phyloP scores from a whole-genome alignment of 352 stramenopile genomes.

The Plasmopara halstedii region DNA sequence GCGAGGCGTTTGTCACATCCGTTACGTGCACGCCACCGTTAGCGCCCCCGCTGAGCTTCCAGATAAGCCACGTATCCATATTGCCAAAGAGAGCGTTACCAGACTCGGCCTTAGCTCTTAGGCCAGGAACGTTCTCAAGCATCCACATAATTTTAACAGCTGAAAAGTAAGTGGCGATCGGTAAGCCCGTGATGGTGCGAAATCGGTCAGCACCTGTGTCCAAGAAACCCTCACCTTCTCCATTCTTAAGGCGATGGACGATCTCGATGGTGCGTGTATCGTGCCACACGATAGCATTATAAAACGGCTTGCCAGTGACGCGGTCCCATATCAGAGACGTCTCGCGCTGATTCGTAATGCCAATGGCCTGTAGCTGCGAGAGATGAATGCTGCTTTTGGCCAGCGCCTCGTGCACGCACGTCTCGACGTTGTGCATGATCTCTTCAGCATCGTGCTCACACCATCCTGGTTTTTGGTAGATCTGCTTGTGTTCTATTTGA shows the following conservation, averaged over 20 bases:
- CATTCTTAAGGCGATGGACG: slow-evolving; percentile 67
- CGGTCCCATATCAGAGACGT: slow-evolving; percentile 97
- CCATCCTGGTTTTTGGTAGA: slow-evolving; percentile 93
- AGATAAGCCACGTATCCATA: slow-evolving; percentile 97
- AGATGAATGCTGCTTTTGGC: slow-evolving; percentile 52
- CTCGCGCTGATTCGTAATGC: slow-evolving; percentile 99
- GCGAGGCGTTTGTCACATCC: slow-evolving; percentile 97
- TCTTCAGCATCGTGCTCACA: slow-evolving; percentile 97
- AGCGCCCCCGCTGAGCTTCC: slow-evolving; percentile 86
- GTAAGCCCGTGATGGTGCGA: slow-evolving; percentile 88
- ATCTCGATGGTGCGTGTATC: slow-evolving; percentile 93
- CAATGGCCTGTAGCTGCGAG: slow-evolving; percentile 85
- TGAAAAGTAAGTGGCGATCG: slow-evolving; percentile 97
- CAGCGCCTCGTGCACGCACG: slow-evolving; percentile 72
- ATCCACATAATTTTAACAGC: slow-evolving; percentile 97
- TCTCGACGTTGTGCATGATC: slow-evolving; percentile 87
- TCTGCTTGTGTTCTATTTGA: slow-evolving; percentile 96
- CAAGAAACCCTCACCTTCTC: slow-evolving; percentile 43
- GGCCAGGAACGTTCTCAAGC: slow-evolving; percentile 89
- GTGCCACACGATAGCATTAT: slow-evolving; percentile 99
- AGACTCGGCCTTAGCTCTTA: slow-evolving; percentile 82
- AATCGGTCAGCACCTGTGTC: slow-evolving; percentile 58
- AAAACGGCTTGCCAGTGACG: slow-evolving; percentile 91
- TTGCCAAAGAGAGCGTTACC: slow-evolving; percentile 94
- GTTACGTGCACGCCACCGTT: slow-evolving; percentile 90